Evolutionary conservation across 1,284 basidiomycete genomes (phyloP).

Genomic region (Melampsora larici-populina): DNA sequence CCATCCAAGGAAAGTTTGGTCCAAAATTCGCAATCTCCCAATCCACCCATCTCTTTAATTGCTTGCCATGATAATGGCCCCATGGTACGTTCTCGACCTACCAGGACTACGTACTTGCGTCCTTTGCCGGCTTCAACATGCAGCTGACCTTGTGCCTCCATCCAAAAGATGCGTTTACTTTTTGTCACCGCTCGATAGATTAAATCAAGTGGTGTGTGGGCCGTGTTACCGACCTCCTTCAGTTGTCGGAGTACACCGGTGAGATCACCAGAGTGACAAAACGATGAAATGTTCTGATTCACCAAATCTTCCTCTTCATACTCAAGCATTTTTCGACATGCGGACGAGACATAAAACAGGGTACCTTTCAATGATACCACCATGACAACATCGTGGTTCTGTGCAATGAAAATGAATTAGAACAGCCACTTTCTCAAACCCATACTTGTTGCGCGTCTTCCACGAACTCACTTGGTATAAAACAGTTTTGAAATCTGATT

Average conservation of each 20-base stretch:
- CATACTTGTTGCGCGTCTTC: neutral
- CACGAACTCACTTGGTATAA: conserved; percentile 5
- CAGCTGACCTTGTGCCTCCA: conserved; percentile 26
- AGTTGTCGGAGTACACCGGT: conserved; percentile 25
- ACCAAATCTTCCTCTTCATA: conserved; percentile 26
- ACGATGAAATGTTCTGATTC: conserved; percentile 17
- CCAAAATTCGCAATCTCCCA: conserved; percentile 28
- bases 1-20: conserved; percentile 29
- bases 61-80: conserved; percentile 19
- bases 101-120: conserved; percentile 23
- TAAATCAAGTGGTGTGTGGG: conserved; percentile 18
- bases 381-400: conserved; percentile 22
- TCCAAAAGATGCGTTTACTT: conserved; percentile 1
- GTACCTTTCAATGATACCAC: conserved; percentile 36
- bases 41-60: conserved; percentile 14
- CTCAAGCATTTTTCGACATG: conserved; percentile 10
- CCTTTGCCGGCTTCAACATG: conserved; percentile 34
- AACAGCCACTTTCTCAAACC: neutral
- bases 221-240: conserved; percentile 21
- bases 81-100: conserved; percentile 3
- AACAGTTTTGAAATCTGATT: conserved; percentile 3
- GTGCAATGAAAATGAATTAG: neutral
- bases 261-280: conserved; percentile 26
- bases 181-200: conserved; percentile 6
- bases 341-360: conserved; percentile 24